phyloP scores from a whole-genome alignment of 2,329 filamentous ascomycete species.

The Hymenoscyphus scutula region DNA sequence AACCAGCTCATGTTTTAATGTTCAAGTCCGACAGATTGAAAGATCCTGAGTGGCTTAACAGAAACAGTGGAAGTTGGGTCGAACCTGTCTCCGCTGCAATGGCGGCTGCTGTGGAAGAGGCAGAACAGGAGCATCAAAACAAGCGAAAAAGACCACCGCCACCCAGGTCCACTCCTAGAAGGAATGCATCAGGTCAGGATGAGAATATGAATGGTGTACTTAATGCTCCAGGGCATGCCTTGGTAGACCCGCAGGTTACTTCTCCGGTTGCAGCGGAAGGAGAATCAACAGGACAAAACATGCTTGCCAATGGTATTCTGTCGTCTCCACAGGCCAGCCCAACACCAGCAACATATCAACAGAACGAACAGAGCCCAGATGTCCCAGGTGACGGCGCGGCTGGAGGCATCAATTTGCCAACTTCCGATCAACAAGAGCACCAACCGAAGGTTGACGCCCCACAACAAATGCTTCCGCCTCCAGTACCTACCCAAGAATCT shows the following conservation, averaged over 20 bases:
- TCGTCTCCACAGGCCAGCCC: not conserved
- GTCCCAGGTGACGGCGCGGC: not conserved
- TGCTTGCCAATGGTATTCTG: not conserved
- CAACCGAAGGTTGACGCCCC: not conserved
- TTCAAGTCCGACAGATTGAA: conserved; percentile 24
- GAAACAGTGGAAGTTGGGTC: conserved; percentile 13
- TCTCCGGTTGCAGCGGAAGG: not conserved
- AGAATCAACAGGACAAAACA: not conserved
- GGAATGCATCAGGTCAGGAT: not conserved
- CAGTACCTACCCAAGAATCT: not conserved
- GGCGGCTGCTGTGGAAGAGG: not conserved
- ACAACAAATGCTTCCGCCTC: not conserved
- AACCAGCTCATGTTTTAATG: conserved; percentile 13
- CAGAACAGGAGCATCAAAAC: not conserved
- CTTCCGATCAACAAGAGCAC: not conserved
- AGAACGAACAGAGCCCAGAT: not conserved
- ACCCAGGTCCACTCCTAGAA: not conserved
- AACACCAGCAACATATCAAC: not conserved
- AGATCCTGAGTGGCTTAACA: conserved; percentile 13
- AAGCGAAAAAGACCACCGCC: not conserved
- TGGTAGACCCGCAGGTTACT: not conserved
- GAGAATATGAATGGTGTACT: not conserved
- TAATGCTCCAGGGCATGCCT: not conserved
- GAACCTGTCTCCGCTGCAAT: not conserved
- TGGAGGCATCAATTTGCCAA: not conserved